phyloP scores from a whole-genome alignment of 1,284 basidiomycete genomes.

The Tylopilus sp. region DNA sequence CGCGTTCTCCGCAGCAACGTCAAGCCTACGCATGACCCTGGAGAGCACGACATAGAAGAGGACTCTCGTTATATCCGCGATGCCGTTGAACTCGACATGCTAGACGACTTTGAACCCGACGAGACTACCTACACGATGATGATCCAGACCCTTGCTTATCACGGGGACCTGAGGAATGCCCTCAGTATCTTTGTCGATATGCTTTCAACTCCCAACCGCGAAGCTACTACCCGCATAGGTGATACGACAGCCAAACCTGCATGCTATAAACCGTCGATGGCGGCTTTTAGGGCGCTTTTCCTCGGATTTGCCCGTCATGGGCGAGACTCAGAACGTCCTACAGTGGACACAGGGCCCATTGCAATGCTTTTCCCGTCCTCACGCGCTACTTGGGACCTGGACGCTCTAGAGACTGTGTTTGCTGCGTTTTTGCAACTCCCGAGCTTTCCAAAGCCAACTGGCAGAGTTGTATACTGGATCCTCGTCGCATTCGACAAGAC shows the following conservation, averaged over 20 bases:
- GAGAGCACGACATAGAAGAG: slow-evolving; percentile 34
- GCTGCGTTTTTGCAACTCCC: slow-evolving; percentile 55
- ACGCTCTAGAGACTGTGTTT: slow-evolving; percentile 54
- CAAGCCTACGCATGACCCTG: slow-evolving; percentile 34
- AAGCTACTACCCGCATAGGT: slow-evolving; percentile 33
- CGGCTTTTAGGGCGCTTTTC: slow-evolving; percentile 70
- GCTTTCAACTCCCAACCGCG: slow-evolving; percentile 47
- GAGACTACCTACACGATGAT: slow-evolving; percentile 65
- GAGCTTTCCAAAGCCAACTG: slow-evolving; percentile 38
- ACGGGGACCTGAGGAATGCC: slow-evolving; percentile 60
- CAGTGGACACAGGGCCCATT: not conserved
- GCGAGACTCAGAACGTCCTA: slow-evolving; percentile 7
- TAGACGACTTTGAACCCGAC: slow-evolving; percentile 49
- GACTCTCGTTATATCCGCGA: slow-evolving; percentile 36
- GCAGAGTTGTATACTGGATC: slow-evolving; percentile 58
- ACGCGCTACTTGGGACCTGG: slow-evolving; percentile 47
- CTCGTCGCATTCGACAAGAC: slow-evolving; percentile 57
- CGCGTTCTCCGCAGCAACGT: slow-evolving; percentile 54
- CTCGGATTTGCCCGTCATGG: slow-evolving; percentile 71
- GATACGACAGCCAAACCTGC: slow-evolving; percentile 27
- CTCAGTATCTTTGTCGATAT: slow-evolving; percentile 69
- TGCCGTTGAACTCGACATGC: slow-evolving; percentile 45
- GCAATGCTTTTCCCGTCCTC: slow-evolving; percentile 9
- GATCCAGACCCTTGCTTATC: slow-evolving; percentile 65
- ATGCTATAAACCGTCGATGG: slow-evolving; percentile 43